A percentile compares a stretch with the other conserved stretches of the same genome.
These are phyloP conservation scores for Ganoderma boninense DNA, from an alignment of 1,284 basidiomycete species.

Conservation along the genomic window DNA sequence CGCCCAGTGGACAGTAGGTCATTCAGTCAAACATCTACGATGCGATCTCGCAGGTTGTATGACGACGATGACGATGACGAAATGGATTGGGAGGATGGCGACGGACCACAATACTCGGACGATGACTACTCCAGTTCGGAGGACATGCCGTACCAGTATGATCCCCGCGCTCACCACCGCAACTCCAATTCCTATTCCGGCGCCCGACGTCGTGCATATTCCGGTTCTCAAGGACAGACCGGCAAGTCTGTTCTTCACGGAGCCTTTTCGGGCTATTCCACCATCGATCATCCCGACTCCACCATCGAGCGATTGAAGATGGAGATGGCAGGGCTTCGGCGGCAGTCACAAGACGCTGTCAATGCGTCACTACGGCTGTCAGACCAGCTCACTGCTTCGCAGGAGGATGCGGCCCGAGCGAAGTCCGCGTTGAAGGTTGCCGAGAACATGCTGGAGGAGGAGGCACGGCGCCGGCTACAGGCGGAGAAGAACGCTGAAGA, in stretches of 20 bases:
- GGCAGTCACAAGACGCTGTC: conserved; percentile 71
- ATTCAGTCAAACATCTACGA: conserved; percentile 36
- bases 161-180: conserved; percentile 47
- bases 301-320: conserved; percentile 66
- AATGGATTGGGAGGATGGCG: conserved; percentile 38
- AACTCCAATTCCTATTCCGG: conserved; percentile 39
- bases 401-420: conserved; percentile 62
- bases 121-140: conserved; percentile 69
- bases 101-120: conserved; percentile 33
- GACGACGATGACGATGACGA: conserved; percentile 45
- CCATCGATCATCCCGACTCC: conserved; percentile 32
- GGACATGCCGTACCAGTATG: conserved; percentile 57
- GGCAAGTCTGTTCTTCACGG: conserved; percentile 36
- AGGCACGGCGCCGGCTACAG: conserved; percentile 61
- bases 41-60: conserved; percentile 34
- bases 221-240: conserved; percentile 25
- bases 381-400: conserved; percentile 69
- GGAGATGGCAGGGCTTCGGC: conserved; percentile 66
- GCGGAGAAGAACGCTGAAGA: conserved; percentile 62
- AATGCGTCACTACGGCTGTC: conserved; percentile 66
- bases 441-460: conserved; percentile 67
- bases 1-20: conserved; percentile 43
- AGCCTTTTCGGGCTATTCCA: conserved; percentile 37
- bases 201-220: conserved; percentile 26
- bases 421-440: conserved; percentile 59